Percentiles rank a stretch among this genome's conserved stretches.
Conservation (phyloP, 495 filamentous ascomycete genomes). For the Talaromyces liani region DNA sequence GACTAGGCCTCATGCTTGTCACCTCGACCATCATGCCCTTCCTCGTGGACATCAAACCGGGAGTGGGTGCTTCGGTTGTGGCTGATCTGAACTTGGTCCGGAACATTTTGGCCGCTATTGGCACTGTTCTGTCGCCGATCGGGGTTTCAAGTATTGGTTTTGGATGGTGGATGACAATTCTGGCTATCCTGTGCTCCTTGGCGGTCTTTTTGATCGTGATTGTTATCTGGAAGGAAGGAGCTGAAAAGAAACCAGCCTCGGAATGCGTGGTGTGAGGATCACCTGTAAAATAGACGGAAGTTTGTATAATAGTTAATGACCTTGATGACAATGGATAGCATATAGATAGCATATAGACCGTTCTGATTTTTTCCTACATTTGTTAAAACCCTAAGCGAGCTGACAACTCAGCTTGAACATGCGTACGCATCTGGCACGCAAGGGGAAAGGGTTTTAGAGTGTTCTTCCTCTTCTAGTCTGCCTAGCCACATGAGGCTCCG, state of each 20-base stretch:
- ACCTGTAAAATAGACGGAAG: neutral
- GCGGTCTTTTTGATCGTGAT: neutral
- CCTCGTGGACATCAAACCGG: neutral
- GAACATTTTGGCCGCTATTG: neutral
- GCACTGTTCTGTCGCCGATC: neutral
- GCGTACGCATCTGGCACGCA: no score
- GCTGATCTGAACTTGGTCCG: neutral
- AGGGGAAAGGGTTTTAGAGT: no score
- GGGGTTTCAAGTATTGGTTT: neutral
- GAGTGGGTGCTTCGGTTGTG: neutral
- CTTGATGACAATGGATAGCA: neutral
- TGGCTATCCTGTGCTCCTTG: neutral
- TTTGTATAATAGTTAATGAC: neutral
- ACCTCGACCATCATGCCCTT: conserved; percentile 6
- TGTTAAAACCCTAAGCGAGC: no score
- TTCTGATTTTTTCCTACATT: no score
- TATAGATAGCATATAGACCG: neutral
- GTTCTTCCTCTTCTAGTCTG: no score
- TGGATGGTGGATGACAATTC: conserved; percentile 5
- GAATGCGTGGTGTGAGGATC: neutral
- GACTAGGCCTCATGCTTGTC: neutral
- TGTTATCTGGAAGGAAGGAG: neutral
- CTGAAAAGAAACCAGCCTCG: neutral
- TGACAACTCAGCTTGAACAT: no score
- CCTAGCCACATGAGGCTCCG: no score